Percentiles rank a stretch among this genome's conserved stretches.
Conservation (phyloP, 2,329 filamentous ascomycete species). For the Fusarium pseudocircinatum region DNA sequence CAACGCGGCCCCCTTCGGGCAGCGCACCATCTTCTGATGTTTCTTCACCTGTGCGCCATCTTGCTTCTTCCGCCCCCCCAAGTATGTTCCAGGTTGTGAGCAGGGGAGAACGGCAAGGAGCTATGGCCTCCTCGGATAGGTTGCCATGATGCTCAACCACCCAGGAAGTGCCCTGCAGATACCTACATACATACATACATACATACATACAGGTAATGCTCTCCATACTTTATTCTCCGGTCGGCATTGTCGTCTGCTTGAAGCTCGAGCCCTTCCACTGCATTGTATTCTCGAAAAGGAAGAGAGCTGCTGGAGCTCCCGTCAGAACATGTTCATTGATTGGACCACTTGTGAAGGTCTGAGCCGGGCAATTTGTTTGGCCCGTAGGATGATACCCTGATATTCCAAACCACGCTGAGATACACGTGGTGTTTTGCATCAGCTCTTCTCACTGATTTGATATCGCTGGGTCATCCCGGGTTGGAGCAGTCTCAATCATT, state of each 20-base stretch:
- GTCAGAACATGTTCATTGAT: background rate
- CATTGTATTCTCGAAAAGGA: background rate
- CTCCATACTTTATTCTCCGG: conserved; percentile 15
- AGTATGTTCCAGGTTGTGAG: conserved; percentile 8
- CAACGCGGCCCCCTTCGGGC: background rate
- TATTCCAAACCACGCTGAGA: background rate
- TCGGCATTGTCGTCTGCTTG: background rate
- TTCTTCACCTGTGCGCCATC: conserved; percentile 9
- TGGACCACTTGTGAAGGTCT: background rate
- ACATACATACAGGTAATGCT: conserved; percentile 1
- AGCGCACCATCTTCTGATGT: conserved; percentile 1
- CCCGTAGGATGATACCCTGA: background rate
- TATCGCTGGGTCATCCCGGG: background rate
- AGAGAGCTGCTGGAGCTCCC: background rate
- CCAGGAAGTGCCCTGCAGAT: conserved; percentile 21
- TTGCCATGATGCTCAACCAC: conserved; percentile 19
- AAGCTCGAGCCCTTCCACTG: background rate
- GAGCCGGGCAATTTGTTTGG: background rate
- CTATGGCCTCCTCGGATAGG: conserved; percentile 25
- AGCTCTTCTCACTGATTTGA: background rate
- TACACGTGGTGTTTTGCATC: background rate
- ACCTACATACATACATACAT: no score
- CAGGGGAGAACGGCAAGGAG: conserved; percentile 28
- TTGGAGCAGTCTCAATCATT: background rate
- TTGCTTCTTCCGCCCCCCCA: conserved; percentile 13